These are phyloP conservation scores for Astraeus odoratus DNA, from an alignment of 768 basidiomycete genomes.

Conservation along the genomic window DNA sequence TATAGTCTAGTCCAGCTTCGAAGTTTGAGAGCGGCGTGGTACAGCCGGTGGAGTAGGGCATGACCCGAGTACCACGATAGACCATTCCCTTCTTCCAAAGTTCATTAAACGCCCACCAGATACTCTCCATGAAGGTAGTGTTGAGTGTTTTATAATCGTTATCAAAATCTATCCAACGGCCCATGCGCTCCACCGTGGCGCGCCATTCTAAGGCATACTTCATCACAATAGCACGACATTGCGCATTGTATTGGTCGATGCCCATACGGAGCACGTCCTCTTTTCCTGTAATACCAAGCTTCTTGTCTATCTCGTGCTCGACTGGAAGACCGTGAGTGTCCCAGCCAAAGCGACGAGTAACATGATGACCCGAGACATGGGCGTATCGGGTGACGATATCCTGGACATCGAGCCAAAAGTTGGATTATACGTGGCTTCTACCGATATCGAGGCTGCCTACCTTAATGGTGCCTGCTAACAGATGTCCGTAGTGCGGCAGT, in stretches of 20 bases:
- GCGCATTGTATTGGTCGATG: constrained; percentile 95
- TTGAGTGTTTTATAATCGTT: constrained; percentile 99
- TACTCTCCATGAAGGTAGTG: constrained; percentile 89
- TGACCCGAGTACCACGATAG: constrained; percentile 88
- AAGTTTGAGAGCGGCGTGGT: constrained; percentile 97
- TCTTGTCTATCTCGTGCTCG: constrained; percentile 99
- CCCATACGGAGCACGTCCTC: constrained; percentile 94
- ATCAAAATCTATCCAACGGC: constrained; percentile 99
- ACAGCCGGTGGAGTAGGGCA: constrained; percentile 97
- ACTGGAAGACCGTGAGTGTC: constrained; percentile 98
- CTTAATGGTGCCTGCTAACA: constrained; percentile 91
- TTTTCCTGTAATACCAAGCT: constrained; percentile 83
- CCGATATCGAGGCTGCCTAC: constrained; percentile 32
- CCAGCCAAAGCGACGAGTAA: constrained; percentile 94
- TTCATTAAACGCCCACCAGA: constrained; percentile 98
- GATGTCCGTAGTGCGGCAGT: constrained; percentile 91
- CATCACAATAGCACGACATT: constrained; percentile 97
- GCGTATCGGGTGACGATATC: constrained; percentile 98
- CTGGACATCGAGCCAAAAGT: constrained; percentile 34
- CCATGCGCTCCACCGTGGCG: constrained; percentile 92
- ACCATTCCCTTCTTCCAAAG: constrained; percentile 91
- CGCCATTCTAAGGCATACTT: constrained; percentile 94
- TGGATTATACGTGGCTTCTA: constrained; percentile 2
- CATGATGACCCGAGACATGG: constrained; percentile 86
- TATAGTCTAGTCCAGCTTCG: constrained; percentile 88